Evolutionary conservation across 805 yeast genomes (phyloP), one percentile per base, ranked within the genome.

Genomic region (Candida quercuum): DNA sequence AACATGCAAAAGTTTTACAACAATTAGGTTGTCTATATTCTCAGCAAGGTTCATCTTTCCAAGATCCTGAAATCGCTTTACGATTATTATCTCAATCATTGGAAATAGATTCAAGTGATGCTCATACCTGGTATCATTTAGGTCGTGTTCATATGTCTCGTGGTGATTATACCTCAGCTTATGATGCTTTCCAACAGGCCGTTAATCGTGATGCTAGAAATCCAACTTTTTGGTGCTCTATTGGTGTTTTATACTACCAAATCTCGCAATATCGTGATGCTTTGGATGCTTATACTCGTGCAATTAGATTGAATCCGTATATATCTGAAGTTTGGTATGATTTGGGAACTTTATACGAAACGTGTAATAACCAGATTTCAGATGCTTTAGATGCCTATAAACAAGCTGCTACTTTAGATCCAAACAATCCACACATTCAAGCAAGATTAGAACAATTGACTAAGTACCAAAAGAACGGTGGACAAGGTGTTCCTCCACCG

Each of bases 311-410:
- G 53, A 93, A 93, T 52, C 99, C 99, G 13, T 89, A 89, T 67
- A 84, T 93, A 48, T 79, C 93, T 42, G 99, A 93, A 63, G 99
- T 93, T 19, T 93, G 99, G 99, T 93, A 93, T 63, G 99, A 93
- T 63, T 73, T 93, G 56, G 99, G 99, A 41, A 93, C 98, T 6
- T 67, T 93, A 29, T 93, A 93, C 61, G 99, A 93, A 64, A 87
- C 97, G 25, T 93, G 99, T 66, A 93, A 89, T 64, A 89, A 91
- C 64, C 99, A 93, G 64, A 74, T 88, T 42, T 75, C 81, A 42
- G 99, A 93, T 60, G 99, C 99, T 1, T 67, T 93, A 46, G 98
- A 93, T 63, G 99, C 99, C 3, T 93, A 93, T 59, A 86, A 86
- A 54, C 93, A 95, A 47, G 99, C 99, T 5, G 95, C 95, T 25